These are phyloP conservation scores for Hymenoscyphus infarciens DNA, from an alignment of 2,329 filamentous ascomycete genomes.

Conservation along the genomic window DNA sequence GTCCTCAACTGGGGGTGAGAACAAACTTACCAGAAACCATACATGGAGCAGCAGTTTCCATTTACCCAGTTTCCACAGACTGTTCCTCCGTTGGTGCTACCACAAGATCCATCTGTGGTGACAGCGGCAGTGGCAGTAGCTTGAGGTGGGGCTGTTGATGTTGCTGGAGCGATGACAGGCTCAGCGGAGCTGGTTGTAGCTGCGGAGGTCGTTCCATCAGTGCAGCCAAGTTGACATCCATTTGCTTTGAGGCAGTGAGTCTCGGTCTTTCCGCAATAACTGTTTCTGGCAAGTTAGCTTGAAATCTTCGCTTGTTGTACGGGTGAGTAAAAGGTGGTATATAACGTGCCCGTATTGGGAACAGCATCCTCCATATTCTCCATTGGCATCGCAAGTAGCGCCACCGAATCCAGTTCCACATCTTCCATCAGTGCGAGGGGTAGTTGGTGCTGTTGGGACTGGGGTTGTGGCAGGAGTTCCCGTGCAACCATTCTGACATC, in stretches of 20 bases:
- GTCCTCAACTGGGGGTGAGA: not conserved
- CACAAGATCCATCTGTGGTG: conserved; percentile 53
- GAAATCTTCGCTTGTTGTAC: not conserved
- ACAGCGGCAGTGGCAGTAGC: conserved; percentile 33
- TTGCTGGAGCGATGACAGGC: conserved; percentile 27
- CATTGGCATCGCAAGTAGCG: conserved; percentile 16
- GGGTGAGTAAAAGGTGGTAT: not conserved
- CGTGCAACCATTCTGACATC: conserved; percentile 34
- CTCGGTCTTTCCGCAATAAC: conserved; percentile 28
- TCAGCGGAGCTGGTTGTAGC: conserved; percentile 28
- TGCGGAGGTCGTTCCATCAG: conserved; percentile 7
- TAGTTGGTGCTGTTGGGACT: not conserved
- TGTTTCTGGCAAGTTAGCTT: conserved; percentile 10
- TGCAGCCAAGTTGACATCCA: conserved; percentile 34
- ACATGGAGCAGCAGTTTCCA: conserved; percentile 54
- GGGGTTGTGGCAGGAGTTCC: not conserved
- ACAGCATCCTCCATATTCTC: conserved; percentile 17
- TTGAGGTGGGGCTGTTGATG: conserved; percentile 22
- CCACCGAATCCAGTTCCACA: conserved; percentile 20
- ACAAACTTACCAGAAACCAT: conserved; percentile 47
- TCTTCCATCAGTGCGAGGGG: conserved; percentile 16
- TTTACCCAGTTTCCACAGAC: conserved; percentile 50
- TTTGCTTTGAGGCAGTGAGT: conserved; percentile 26
- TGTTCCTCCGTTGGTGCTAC: conserved; percentile 44
- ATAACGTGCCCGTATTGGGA: conserved; percentile 20